Conservation (phyloP, 139 green algal genomes). For the Parachlorella kessleri region DNA sequence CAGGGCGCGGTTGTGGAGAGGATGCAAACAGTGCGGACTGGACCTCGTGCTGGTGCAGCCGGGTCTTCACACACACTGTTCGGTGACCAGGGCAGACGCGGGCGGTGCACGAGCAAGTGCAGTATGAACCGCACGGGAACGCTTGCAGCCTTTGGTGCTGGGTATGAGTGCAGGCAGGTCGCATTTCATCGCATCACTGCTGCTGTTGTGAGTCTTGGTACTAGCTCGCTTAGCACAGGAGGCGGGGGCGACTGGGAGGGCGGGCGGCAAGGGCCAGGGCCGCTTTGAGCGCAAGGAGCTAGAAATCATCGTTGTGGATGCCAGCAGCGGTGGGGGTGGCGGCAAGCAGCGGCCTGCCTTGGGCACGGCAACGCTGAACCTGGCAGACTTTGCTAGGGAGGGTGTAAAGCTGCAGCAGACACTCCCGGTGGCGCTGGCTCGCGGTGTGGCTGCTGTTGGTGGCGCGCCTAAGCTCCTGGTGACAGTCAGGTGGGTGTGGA, state of each 20-base stretch:
- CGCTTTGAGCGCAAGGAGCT: constrained; percentile 13
- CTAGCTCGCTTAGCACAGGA: no score
- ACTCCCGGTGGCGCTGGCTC: background rate
- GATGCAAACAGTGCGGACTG: background rate
- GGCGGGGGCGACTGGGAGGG: no score
- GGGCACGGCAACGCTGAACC: constrained; percentile 6
- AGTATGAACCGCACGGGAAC: background rate
- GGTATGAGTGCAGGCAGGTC: background rate
- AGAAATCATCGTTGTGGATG: background rate
- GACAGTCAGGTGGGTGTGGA: constrained; percentile 1
- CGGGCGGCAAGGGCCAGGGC: background rate
- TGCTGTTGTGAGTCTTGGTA: no score
- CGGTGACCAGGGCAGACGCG: no score
- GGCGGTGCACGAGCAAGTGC: background rate
- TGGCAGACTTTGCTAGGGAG: constrained; percentile 13
- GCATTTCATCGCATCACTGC: background rate
- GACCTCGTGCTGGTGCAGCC: no score
- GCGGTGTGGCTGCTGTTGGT: background rate
- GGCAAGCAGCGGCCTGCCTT: background rate
- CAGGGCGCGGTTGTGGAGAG: background rate
- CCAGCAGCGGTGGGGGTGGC: background rate
- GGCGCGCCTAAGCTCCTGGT: constrained; percentile 20
- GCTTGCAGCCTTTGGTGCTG: no score
- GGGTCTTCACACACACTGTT: no score
- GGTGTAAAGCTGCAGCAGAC: constrained; percentile 5